Evolutionary conservation across 352 stramenopile species (phyloP).

Genomic region (Globisporangium cystogenes): DNA sequence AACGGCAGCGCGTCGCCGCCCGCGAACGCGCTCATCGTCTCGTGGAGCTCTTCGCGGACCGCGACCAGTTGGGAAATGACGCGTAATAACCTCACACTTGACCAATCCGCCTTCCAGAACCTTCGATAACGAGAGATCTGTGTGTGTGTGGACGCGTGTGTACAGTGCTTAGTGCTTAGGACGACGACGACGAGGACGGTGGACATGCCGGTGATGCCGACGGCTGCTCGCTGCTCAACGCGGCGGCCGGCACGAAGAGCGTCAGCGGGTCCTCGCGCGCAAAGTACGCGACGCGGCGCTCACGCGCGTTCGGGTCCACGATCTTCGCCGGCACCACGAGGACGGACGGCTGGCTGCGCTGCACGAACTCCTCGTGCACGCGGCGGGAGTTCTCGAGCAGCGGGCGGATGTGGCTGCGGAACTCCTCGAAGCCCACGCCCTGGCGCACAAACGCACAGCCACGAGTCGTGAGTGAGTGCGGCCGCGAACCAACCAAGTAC

Average conservation of each 20-base stretch:
- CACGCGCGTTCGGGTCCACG: slow-evolving; percentile 17
- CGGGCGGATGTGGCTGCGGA: slow-evolving; percentile 56
- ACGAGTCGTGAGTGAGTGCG: background rate
- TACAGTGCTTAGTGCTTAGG: background rate
- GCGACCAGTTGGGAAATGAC: background rate
- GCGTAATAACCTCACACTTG: background rate
- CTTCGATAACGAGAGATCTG: too few species aligned
- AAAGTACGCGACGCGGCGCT: slow-evolving; percentile 42
- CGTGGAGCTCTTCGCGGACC: background rate
- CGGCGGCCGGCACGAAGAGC: slow-evolving; percentile 37
- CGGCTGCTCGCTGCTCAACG: too few species aligned
- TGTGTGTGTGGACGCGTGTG: too few species aligned
- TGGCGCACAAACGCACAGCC: slow-evolving; percentile 12
- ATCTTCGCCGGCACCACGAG: slow-evolving; percentile 67
- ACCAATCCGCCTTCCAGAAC: too few species aligned
- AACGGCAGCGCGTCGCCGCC: slow-evolving; percentile 62
- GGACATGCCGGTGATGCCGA: too few species aligned
- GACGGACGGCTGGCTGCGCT: slow-evolving; percentile 52
- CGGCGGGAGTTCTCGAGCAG: slow-evolving; percentile 50
- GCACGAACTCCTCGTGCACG: slow-evolving; percentile 44
- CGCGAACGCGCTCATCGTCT: slow-evolving; percentile 40
- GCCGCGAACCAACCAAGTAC: too few species aligned
- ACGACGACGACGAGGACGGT: background rate
- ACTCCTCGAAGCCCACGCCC: slow-evolving; percentile 73
- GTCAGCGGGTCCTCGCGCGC: slow-evolving; percentile 61